These are phyloP conservation scores for Eudorina sp. DNA, from an alignment of 139 green algal species.

Conservation along the genomic window DNA sequence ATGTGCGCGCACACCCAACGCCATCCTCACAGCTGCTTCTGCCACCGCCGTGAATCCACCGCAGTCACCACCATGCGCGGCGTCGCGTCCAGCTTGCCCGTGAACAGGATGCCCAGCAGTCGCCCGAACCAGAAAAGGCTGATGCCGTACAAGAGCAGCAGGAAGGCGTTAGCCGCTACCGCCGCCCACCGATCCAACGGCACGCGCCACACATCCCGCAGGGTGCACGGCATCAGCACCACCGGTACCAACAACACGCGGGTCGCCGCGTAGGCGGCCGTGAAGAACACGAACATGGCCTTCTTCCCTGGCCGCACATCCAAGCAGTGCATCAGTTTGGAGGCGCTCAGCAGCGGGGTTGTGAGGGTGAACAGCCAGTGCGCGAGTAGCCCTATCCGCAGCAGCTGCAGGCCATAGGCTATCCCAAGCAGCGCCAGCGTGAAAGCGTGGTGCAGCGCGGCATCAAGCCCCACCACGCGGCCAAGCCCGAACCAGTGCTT, in stretches of 20 bases:
- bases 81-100: slow-evolving; percentile 30
- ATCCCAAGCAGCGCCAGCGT: neutral
- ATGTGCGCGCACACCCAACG: no score
- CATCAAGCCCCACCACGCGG: slow-evolving; percentile 12
- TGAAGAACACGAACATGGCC: slow-evolving; percentile 11
- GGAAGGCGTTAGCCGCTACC: neutral
- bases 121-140: slow-evolving; percentile 48
- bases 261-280: neutral
- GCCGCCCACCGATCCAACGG: neutral
- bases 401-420: neutral
- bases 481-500: slow-evolving; percentile 44
- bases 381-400: slow-evolving; percentile 11
- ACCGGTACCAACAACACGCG: slow-evolving; percentile 12
- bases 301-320: neutral
- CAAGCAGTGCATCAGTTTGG: slow-evolving; percentile 32
- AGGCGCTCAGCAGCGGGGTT: neutral
- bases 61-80: slow-evolving; percentile 10
- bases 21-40: slow-evolving; percentile 18
- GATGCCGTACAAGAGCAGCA: slow-evolving; percentile 34
- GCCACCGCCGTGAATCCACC: neutral
- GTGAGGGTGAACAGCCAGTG: slow-evolving; percentile 13
- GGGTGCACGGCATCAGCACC: slow-evolving; percentile 35
- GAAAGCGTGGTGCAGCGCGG: slow-evolving; percentile 8
- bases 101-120: slow-evolving; percentile 32
- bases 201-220: neutral